Evolutionary conservation across 441 rosid genomes (phyloP).

Genomic region (Melastoma candidum): DNA sequence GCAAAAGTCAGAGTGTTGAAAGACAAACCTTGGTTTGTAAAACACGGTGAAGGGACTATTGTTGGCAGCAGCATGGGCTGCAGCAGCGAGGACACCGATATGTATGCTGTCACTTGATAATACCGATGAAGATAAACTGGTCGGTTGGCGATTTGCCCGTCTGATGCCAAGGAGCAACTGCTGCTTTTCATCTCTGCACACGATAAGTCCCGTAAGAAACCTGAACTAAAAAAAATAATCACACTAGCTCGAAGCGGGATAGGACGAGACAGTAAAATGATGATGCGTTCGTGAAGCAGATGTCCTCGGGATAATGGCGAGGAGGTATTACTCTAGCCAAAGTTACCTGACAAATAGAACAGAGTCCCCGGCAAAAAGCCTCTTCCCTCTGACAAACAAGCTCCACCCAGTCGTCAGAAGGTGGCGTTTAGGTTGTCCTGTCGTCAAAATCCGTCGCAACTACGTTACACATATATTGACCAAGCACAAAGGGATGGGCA

Average conservation of each 20-base stretch:
- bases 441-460: background rate
- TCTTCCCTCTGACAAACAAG: slow-evolving; percentile 81
- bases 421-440: slow-evolving; percentile 97
- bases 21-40: slow-evolving; percentile 71
- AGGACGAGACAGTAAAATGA: background rate
- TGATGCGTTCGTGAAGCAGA: no score
- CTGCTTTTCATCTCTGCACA: slow-evolving; percentile 80
- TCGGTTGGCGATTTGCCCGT: slow-evolving; percentile 82
- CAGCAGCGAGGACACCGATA: slow-evolving; percentile 94
- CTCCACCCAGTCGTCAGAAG: slow-evolving; percentile 98
- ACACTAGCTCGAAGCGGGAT: slow-evolving; percentile 5
- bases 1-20: background rate
- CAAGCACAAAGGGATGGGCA: slow-evolving; percentile 1
- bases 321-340: slow-evolving; percentile 10
- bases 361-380: slow-evolving; percentile 89
- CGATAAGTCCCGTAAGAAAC: background rate
- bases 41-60: slow-evolving; percentile 85
- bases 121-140: slow-evolving; percentile 84
- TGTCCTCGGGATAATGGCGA: slow-evolving; percentile 2
- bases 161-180: slow-evolving; percentile 84
- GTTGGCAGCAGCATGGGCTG: slow-evolving; percentile 97
- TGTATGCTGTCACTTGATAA: slow-evolving; percentile 98
- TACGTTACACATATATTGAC: background rate
- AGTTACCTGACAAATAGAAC: slow-evolving; percentile 85
- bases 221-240: slow-evolving; percentile 6